A percentile compares a stretch with the other conserved stretches of the same genome.
phyloP scores from a whole-genome alignment of 108 stramenopile genomes.

The Epithemia pelagica region DNA sequence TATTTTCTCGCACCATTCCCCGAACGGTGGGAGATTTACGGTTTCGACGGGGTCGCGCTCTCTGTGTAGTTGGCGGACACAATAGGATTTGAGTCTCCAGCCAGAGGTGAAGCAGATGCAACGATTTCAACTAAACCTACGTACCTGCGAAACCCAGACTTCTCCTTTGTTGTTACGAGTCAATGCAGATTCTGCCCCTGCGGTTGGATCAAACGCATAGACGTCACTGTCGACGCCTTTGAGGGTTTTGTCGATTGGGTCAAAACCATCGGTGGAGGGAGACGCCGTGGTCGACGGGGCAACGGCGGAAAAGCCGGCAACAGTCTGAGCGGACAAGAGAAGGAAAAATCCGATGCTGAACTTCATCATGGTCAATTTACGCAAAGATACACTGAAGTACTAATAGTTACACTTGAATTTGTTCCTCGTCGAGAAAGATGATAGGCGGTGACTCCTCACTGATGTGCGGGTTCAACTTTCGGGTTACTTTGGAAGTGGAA shows the following conservation, averaged over 20 bases:
- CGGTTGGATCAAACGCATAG: conserved; percentile 59
- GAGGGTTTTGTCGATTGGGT: conserved; percentile 62
- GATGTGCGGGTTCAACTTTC: too few species aligned
- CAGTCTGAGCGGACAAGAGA: conserved; percentile 12
- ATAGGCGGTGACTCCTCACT: too few species aligned
- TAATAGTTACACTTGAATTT: too few species aligned
- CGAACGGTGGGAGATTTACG: conserved; percentile 90
- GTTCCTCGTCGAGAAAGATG: too few species aligned
- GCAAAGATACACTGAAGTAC: not conserved
- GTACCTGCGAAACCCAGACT: conserved; percentile 78
- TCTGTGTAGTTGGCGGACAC: conserved; percentile 13
- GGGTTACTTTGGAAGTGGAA: too few species aligned
- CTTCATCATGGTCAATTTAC: conserved; percentile 26
- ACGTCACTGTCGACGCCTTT: conserved; percentile 51
- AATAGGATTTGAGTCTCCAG: not conserved
- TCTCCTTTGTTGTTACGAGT: conserved; percentile 60
- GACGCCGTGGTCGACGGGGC: conserved; percentile 15
- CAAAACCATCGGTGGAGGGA: conserved; percentile 17
- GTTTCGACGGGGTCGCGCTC: conserved; percentile 91
- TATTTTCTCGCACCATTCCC: conserved; percentile 92
- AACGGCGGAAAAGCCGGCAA: conserved; percentile 28
- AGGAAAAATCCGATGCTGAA: conserved; percentile 21
- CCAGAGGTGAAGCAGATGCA: not conserved
- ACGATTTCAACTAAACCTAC: too few species aligned
- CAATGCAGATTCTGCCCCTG: conserved; percentile 46